Evolutionary conservation across 2,329 filamentous ascomycete genomes (phyloP).

Genomic region (Orbilia javanica): DNA sequence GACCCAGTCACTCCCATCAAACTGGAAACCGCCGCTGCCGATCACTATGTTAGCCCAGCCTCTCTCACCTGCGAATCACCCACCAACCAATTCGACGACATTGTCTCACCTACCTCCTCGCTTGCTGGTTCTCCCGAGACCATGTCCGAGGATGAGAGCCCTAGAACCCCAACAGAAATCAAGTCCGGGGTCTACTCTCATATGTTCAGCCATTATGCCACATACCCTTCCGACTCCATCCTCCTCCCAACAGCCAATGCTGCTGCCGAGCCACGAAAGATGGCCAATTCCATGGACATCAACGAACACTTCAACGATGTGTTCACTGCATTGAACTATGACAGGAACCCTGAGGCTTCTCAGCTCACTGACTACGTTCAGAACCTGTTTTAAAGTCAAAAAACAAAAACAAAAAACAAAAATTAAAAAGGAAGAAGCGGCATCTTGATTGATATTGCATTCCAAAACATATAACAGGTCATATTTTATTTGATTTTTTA

Average conservation of each 20-base stretch:
- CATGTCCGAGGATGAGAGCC: constrained; percentile 49
- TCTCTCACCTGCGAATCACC: constrained; percentile 51
- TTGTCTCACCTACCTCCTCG: constrained; percentile 45
- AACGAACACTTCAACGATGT: constrained; percentile 51
- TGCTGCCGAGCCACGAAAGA: constrained; percentile 39
- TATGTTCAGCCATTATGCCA: constrained; percentile 43
- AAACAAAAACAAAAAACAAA: no score
- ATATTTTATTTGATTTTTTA: neutral
- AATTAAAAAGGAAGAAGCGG: no score
- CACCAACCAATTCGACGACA: constrained; percentile 23
- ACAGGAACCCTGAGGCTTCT: constrained; percentile 27
- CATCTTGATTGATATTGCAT: constrained; percentile 8
- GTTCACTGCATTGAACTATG: constrained; percentile 50
- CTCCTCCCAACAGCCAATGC: constrained; percentile 36
- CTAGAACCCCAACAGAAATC: constrained; percentile 39
- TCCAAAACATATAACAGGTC: constrained; percentile 12
- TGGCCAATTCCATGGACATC: constrained; percentile 37
- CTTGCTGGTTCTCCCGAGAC: constrained; percentile 51
- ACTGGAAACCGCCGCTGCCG: constrained; percentile 10
- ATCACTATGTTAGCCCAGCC: constrained; percentile 44
- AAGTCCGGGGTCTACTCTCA: constrained; percentile 23
- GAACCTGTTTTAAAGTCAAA: constrained; percentile 17
- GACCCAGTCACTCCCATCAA: constrained; percentile 38
- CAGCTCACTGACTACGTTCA: constrained; percentile 40
- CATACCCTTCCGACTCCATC: constrained; percentile 31